Evolutionary conservation across 805 yeast genomes (phyloP).

Genomic region (Kodamaea laetipori): DNA sequence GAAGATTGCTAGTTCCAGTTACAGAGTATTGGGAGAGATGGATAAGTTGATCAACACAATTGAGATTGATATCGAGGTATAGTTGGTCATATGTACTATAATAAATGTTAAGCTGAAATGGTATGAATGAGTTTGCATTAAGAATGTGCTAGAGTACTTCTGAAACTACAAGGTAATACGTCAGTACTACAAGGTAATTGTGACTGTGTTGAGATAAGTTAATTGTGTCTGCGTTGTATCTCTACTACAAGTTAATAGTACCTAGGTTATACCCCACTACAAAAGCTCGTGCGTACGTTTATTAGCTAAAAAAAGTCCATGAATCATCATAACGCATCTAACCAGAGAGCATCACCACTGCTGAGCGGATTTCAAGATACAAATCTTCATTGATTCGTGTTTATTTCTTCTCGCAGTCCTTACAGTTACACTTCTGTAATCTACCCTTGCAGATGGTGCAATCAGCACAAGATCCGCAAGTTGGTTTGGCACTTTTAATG

Average conservation of each 20-base stretch:
- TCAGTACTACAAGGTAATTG: no score
- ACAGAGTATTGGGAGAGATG: conserved; percentile 59
- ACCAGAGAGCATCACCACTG: conserved; percentile 2
- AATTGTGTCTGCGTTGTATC: no score
- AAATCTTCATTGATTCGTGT: conserved; percentile 1
- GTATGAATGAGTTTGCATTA: background rate
- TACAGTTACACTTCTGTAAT: conserved; percentile 9
- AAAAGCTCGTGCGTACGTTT: background rate
- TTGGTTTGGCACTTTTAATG: conserved; percentile 10
- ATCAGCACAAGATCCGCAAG: conserved; percentile 7
- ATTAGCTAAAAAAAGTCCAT: conserved; percentile 3
- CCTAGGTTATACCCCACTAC: no score
- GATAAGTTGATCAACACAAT: conserved; percentile 51
- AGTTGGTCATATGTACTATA: background rate
- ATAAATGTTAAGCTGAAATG: background rate
- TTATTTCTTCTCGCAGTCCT: conserved; percentile 9
- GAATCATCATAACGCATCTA: background rate
- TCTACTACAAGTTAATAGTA: no score
- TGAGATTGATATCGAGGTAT: conserved; percentile 28
- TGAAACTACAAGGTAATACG: background rate
- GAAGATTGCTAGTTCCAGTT: conserved; percentile 51
- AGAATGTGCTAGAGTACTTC: no score
- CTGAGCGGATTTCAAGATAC: conserved; percentile 3
- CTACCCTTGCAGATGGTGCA: conserved; percentile 9
- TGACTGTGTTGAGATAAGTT: no score